phyloP scores from a whole-genome alignment of 2,329 filamentous ascomycete genomes.

The Tolypocladium cylindrosporum region DNA sequence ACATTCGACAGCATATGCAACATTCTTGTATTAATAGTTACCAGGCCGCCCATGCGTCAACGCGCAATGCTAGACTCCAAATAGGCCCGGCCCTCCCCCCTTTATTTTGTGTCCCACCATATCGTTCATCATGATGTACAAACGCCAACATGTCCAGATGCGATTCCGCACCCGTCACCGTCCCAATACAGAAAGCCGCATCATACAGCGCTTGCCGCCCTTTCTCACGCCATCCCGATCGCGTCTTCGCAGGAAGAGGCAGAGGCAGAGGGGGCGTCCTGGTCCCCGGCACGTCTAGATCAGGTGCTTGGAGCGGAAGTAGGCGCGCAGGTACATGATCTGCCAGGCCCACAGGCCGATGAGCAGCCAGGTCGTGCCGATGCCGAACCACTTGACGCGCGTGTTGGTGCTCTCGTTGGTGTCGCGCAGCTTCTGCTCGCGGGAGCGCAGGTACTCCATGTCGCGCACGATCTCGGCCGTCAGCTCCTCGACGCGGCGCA shows the following conservation, averaged over 20 bases:
- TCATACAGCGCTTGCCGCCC: background rate
- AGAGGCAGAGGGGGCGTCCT: background rate
- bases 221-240: background rate
- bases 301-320: slow-evolving; percentile 62
- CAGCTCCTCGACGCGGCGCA: slow-evolving; percentile 85
- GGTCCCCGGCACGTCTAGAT: slow-evolving; percentile 15
- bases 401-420: slow-evolving; percentile 99
- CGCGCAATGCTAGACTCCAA: background rate
- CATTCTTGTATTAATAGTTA: background rate
- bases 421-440: slow-evolving; percentile 93
- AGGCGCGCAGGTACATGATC: slow-evolving; percentile 92
- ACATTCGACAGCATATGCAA: background rate
- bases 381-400: slow-evolving; percentile 96
- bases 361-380: slow-evolving; percentile 85
- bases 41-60: background rate
- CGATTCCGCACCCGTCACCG: background rate
- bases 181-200: background rate
- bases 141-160: slow-evolving; percentile 9
- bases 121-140: slow-evolving; percentile 23
- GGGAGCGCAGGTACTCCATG: slow-evolving; percentile 86
- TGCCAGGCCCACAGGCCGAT: slow-evolving; percentile 90
- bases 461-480: slow-evolving; percentile 80
- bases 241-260: background rate
- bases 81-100: background rate
- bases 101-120: slow-evolving; percentile 7